Conservation (phyloP, 2,329 filamentous ascomycete species). For the Aspergillus udagawae region DNA sequence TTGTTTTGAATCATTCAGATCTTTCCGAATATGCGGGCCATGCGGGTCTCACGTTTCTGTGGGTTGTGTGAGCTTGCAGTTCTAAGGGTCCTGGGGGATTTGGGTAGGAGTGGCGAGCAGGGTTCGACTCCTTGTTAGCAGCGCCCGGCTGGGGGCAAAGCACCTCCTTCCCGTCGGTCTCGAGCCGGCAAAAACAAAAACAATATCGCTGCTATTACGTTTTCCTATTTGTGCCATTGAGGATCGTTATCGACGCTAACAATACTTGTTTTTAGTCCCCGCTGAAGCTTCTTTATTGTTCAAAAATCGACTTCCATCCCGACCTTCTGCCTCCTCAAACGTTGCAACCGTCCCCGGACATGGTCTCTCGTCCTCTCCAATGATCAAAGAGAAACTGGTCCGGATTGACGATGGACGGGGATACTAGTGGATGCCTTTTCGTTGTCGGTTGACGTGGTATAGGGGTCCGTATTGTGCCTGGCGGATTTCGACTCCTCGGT, state of each 20-base stretch:
- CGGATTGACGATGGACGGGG: too few relatives aligned
- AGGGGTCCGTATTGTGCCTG: too few relatives aligned
- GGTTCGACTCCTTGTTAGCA: not conserved
- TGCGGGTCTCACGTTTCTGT: not conserved
- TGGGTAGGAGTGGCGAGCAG: not conserved
- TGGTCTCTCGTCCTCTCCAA: not conserved
- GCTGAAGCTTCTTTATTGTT: too few relatives aligned
- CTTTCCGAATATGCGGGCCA: not conserved
- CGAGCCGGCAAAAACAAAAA: not conserved
- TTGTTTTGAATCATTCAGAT: not conserved
- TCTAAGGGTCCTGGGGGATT: not conserved
- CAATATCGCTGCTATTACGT: not conserved
- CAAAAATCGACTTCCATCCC: not conserved
- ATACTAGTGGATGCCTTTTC: too few relatives aligned
- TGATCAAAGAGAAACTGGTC: not conserved
- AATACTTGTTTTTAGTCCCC: not conserved
- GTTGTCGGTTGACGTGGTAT: too few relatives aligned
- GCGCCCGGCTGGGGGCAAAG: not conserved
- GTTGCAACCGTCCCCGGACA: not conserved
- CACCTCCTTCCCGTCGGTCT: not conserved
- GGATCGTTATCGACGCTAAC: not conserved
- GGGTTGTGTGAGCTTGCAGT: constrained; percentile 27
- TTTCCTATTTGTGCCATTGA: not conserved
- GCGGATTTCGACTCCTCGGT: too few relatives aligned
- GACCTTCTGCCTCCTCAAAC: not conserved